Evolutionary conservation across 129 eudicot species (phyloP), one percentile per base, ranked within the genome.

Genomic region (Chrysanthemum seticuspe): DNA sequence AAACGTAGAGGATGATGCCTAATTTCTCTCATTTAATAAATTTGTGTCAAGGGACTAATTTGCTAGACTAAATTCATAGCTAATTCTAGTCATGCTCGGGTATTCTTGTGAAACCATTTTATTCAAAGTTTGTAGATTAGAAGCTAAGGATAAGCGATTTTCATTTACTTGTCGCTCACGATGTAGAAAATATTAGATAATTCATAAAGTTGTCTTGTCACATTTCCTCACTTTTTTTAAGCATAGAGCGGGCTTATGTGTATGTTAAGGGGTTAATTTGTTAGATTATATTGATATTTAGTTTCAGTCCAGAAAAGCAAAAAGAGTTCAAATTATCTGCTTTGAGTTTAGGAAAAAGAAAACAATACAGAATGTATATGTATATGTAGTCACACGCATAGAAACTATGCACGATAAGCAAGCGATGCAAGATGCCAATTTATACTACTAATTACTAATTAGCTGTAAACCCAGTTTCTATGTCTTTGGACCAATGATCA

Each of bases 241-340:
- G 57, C 15, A 0, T 36, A 18, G 53, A 56, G 34, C 34, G 64
- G 53, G 16, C 51, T 53, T 8, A 50, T 25, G 23, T 3, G 2
- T n/a, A 55, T 31, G 74, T 53, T 16, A 2, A 29, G 25, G 34
- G 65, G 27, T 36, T 56, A 56, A 57, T 56, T 18, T 44, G 12
- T 16, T 71, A 18, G 67, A 45, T 71, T 16, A 40, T 71, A 68
- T 52, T 49, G 21, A 54, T 51, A 52, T 47, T 68, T 68, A 51
- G 11, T 68, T 25, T 68, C 16, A 15, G 61, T 27, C 21, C 51
- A 49, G 73, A 68, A 68, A 36, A 51, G 56, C 23, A 68, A 68
- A n/a, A 12, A 71, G 44, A 71, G 51, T 40, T 57, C 18, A 56
- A 70, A 27, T 27, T 19, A 34, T 55, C 34, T 55, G 54, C 40